Conservation (phyloP, 768 basidiomycete species). For the Podaxis mareebaensis region DNA sequence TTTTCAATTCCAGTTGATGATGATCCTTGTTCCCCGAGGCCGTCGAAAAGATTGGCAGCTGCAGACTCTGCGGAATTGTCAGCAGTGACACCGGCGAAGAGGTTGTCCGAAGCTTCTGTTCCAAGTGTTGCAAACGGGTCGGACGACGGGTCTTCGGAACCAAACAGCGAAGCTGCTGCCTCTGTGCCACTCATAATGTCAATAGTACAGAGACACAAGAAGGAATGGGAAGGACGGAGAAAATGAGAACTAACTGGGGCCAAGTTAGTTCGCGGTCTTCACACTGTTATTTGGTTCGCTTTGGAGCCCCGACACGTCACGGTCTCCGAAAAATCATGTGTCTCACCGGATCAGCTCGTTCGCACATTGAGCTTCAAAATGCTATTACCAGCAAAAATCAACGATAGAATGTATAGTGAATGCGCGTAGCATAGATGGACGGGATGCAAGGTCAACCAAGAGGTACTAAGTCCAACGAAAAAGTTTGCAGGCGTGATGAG, state of each 20-base stretch:
- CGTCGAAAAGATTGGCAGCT: not conserved
- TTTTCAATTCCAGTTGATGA: not conserved
- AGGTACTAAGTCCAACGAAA: constrained; percentile 1
- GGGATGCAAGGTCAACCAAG: not conserved
- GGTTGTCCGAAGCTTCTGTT: constrained; percentile 21
- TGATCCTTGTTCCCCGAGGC: not conserved
- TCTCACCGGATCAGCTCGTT: not conserved
- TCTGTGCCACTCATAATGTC: constrained; percentile 62
- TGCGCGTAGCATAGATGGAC: not conserved
- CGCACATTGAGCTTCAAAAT: not conserved
- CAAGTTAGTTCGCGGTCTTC: not conserved
- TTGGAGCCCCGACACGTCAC: constrained; percentile 19
- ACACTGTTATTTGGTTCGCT: constrained; percentile 20
- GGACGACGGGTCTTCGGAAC: constrained; percentile 56
- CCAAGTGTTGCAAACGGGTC: constrained; percentile 70
- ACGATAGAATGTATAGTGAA: constrained; percentile 1
- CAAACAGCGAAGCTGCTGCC: constrained; percentile 83
- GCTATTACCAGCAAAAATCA: not conserved
- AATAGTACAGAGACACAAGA: not conserved
- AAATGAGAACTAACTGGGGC: not conserved
- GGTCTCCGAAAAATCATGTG: constrained; percentile 11
- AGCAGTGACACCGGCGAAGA: constrained; percentile 4
- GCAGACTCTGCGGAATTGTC: not conserved
- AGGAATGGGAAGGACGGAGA: not conserved
- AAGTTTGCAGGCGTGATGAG: constrained; percentile 1